Conservation (phyloP, 768 basidiomycete species). For the Candolleomyces eurysporus region DNA sequence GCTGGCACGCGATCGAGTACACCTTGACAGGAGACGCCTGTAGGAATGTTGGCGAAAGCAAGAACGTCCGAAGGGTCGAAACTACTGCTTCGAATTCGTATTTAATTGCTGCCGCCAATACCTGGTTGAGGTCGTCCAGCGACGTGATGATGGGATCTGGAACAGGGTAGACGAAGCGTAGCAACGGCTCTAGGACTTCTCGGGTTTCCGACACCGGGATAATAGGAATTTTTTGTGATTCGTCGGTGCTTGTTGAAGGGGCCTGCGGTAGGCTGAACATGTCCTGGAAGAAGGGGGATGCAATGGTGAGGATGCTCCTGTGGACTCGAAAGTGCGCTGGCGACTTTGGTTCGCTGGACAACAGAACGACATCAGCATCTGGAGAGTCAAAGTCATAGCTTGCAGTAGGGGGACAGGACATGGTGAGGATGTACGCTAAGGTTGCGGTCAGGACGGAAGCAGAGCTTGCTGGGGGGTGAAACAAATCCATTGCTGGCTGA, state of each 20-base stretch:
- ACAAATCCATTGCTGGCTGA: background rate
- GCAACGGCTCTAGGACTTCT: slow-evolving; percentile 43
- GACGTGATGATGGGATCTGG: slow-evolving; percentile 49
- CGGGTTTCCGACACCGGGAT: slow-evolving; percentile 57
- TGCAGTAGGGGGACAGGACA: slow-evolving; percentile 6
- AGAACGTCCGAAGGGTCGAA: slow-evolving; percentile 45
- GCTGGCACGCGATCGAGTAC: slow-evolving; percentile 69
- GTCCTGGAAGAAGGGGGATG: slow-evolving; percentile 67
- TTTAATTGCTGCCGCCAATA: slow-evolving; percentile 57
- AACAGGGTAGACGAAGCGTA: slow-evolving; percentile 63
- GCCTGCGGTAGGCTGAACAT: slow-evolving; percentile 67
- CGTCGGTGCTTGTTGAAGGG: slow-evolving; percentile 12
- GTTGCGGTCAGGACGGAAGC: too few relatives aligned
- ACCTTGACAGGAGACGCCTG: slow-evolving; percentile 53
- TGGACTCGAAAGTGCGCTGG: slow-evolving; percentile 58
- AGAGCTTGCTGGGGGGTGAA: background rate
- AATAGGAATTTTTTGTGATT: slow-evolving; percentile 31
- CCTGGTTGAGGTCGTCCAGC: slow-evolving; percentile 50
- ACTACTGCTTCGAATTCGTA: slow-evolving; percentile 57
- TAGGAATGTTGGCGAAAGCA: slow-evolving; percentile 51
- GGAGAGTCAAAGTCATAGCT: slow-evolving; percentile 19
- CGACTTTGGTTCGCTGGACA: slow-evolving; percentile 35
- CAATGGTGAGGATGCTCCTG: slow-evolving; percentile 56
- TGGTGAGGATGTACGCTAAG: background rate
- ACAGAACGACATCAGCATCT: slow-evolving; percentile 55